Evolutionary conservation across 2,329 filamentous ascomycete genomes (phyloP).

Genomic region (Ilyonectria destructans): DNA sequence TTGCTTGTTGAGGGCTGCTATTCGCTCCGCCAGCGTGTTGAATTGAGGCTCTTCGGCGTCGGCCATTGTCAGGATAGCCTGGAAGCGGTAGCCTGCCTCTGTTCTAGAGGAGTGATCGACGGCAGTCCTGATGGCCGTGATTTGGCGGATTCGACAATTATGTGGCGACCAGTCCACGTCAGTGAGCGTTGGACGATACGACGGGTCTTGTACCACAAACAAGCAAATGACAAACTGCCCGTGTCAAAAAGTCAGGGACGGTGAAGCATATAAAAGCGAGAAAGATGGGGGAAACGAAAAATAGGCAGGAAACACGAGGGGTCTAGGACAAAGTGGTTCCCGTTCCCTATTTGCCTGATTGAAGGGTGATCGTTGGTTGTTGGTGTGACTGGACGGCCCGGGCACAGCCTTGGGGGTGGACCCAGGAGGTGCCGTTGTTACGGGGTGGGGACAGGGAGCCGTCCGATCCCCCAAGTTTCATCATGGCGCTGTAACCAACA

Average conservation of each 20-base stretch:
- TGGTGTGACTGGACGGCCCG: constrained; percentile 41
- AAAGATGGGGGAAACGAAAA: constrained; percentile 20
- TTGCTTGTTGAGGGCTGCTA: constrained; percentile 75
- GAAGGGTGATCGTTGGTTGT: constrained; percentile 38
- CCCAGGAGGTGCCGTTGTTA: constrained; percentile 34
- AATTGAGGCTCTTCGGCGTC: constrained; percentile 76
- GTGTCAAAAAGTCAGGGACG: constrained; percentile 32
- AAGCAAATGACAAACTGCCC: constrained; percentile 9
- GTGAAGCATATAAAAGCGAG: constrained; percentile 20
- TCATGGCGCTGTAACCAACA: constrained; percentile 40
- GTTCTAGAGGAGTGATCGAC: constrained; percentile 1
- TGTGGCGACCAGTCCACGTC: constrained; percentile 17
- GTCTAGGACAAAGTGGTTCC: constrained; percentile 24
- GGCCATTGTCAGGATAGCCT: constrained; percentile 63
- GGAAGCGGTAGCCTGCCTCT: neutral
- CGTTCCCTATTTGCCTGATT: constrained; percentile 38
- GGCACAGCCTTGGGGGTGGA: constrained; percentile 49
- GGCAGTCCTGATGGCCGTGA: neutral
- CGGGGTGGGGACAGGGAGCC: constrained; percentile 35
- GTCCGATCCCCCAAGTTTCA: constrained; percentile 43
- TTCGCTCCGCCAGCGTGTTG: constrained; percentile 73
- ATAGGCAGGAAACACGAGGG: constrained; percentile 20
- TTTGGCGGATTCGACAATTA: constrained; percentile 1
- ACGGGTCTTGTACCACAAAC: constrained; percentile 1
- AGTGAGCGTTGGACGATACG: neutral